Base-by-base conservation (phyloP, 1,284 basidiomycete species). In the Cryptococcus floricola region DNA sequence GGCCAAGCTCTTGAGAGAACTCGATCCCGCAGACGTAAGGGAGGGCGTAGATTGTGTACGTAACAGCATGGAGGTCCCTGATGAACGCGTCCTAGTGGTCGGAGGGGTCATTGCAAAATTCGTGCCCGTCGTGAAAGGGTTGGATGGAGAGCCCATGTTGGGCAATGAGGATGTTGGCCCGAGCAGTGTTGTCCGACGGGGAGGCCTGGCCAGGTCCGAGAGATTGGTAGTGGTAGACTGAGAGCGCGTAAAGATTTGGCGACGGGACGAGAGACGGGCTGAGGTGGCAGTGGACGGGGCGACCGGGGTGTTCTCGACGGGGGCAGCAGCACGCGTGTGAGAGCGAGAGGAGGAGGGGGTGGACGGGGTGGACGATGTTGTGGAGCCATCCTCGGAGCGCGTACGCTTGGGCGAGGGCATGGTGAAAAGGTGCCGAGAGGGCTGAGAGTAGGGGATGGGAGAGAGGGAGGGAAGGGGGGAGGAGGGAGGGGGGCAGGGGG, bases 41-140 rank as follows among this genome's bases (percentile, higher is more conserved):
- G 52, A 43, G 41, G 67, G 61, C 14, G 58, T 46, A 44, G 61
- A 60, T 44, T 68, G 60, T 46, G 70, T 60, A 51, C 70, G 60
- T 9, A 59, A 44, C 9, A 67, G 62, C 60, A 50, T 62, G 28
- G 61, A 61, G 23, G 39, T 57, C 50, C 53, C 42, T 4, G 58
- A 58, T 18, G 57, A 58, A 16, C 62, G 59, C 25, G 64, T 56
- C 3, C 59, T 48, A 34, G 31, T 34, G 31, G 10, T 10, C 10
- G 31, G 31, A 34, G 31, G 31, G 31, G 31, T 34, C 31, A 34
- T 34, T 34, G 31, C 31, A 10, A 34, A 34, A 34, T 34, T 34
- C 31, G 31, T 34, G 5, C 31, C 42, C n/a, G 42, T 10, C 18
- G 18, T 18, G 10, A 42, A 23, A 39, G 46, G 14, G 25, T 9